Percentiles rank a stretch among this genome's conserved stretches.
phyloP scores from a whole-genome alignment of 2,329 filamentous ascomycete species.

The Sarocladiaceae sp. region DNA sequence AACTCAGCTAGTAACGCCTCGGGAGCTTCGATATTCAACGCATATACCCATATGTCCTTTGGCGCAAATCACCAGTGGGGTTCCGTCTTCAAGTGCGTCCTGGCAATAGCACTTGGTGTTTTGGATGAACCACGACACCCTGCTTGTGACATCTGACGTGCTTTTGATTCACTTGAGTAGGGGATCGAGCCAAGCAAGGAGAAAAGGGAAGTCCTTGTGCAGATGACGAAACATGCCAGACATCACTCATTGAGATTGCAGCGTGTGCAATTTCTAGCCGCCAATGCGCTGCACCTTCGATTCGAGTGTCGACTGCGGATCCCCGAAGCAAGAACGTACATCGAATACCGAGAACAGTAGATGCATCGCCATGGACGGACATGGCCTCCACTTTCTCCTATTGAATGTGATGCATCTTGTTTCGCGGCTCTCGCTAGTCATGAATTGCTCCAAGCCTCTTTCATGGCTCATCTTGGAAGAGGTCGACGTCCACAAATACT shows the following conservation, averaged over 20 bases:
- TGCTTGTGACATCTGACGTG: too few relatives aligned
- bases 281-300: background rate
- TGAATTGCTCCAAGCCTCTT: background rate
- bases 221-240: constrained; percentile 1
- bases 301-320: background rate
- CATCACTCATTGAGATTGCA: background rate
- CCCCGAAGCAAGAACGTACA: too few relatives aligned
- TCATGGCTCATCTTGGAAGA: background rate
- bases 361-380: background rate
- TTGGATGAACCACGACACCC: too few relatives aligned
- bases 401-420: background rate
- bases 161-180: background rate
- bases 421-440: background rate
- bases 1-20: too few relatives aligned
- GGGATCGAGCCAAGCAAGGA: background rate
- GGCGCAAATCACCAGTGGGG: too few relatives aligned
- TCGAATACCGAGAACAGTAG: background rate
- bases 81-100: too few relatives aligned
- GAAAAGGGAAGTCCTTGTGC: background rate
- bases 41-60: too few relatives aligned
- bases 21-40: too few relatives aligned
- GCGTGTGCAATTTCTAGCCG: background rate
- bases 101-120: too few relatives aligned
- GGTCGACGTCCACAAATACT: too few relatives aligned
- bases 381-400: background rate